Evolutionary conservation across 345 rosid species (phyloP).

Genomic region (Syzygium oleosum): DNA sequence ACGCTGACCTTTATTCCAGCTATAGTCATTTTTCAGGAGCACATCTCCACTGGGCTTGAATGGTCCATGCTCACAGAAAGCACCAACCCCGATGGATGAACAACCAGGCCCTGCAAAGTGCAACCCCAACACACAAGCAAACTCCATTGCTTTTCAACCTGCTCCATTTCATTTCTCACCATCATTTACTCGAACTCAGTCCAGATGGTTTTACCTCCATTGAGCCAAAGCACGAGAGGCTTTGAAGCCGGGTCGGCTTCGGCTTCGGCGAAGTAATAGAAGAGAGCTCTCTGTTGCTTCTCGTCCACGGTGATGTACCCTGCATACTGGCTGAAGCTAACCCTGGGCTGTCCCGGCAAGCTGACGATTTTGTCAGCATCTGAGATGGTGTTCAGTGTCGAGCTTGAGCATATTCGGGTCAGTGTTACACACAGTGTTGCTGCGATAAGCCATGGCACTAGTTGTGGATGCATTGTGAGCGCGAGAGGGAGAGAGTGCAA

Average conservation of each 20-base stretch:
- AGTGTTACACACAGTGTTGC: not conserved
- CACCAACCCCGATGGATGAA: conserved; percentile 38
- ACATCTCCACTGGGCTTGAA: conserved; percentile 18
- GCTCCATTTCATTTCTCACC: not conserved
- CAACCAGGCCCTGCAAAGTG: conserved; percentile 31
- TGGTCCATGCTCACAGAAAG: conserved; percentile 35
- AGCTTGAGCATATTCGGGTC: not conserved
- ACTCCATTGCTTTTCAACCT: too few relatives aligned
- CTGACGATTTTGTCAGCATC: conserved; percentile 9
- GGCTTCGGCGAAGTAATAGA: conserved; percentile 41
- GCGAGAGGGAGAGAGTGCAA: not conserved
- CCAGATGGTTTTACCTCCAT: conserved; percentile 20
- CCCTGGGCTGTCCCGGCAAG: conserved; percentile 31
- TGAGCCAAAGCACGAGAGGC: conserved; percentile 45
- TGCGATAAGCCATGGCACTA: not conserved
- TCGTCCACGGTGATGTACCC: conserved; percentile 28
- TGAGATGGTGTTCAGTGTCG: not conserved
- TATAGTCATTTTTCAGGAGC: conserved; percentile 17
- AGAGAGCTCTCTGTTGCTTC: conserved; percentile 21
- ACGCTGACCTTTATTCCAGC: conserved; percentile 33
- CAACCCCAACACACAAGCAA: not conserved
- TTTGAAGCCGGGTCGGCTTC: conserved; percentile 21
- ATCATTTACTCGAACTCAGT: not conserved
- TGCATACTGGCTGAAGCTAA: conserved; percentile 22
- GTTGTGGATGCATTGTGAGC: not conserved